Evolutionary conservation across 1,284 basidiomycete genomes (phyloP), one percentile per base, ranked within the genome.

Genomic region (Schizopora paradoxa): DNA sequence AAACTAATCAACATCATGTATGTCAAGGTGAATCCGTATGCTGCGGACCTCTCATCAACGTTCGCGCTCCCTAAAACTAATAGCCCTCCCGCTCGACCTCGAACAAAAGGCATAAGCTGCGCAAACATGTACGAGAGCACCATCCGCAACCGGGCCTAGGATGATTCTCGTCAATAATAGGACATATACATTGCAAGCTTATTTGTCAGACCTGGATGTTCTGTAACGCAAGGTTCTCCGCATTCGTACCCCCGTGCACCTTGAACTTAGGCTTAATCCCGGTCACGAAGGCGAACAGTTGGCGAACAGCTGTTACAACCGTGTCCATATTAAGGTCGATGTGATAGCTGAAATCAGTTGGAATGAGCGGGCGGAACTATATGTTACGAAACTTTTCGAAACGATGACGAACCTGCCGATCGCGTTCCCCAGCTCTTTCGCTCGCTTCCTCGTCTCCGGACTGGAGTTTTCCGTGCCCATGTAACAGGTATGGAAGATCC

Each of bases 391-490:
- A 47, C 41, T 42, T 45, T 37, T 18, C 19, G 18, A 32, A 13
- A 39, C 32, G 34, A 18, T 19, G 2, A 54, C 68, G 46, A 56
- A 89, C 89, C 86, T 85, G 58, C 95, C 94, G 48, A 99, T 95
- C 1, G 90, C 87, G 41, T 82, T 71, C 2, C 89, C 82, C 5
- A 99, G 77, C 39, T 86, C 79, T 61, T 88, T 93, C 2, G 95
- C 96, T 27, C 95, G 76, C 51, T 74, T 67, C 10, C 93, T 73
- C 6, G 96, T 99, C 55, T 97, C 95, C 1, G 65, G 65, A 52
- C 85, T 90, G 7, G 92, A 97, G 63, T 99, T 95, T 63, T 94
- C 89, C 0, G 95, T 99, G 8, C 95, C 95, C 96, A 99, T 99
- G 66, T 97, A 99, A 66, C 92, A 97, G 0, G 95, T 97, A 61